A percentile compares a stretch with the other conserved stretches of the same genome.
Evolutionary conservation across 2,329 filamentous ascomycete genomes (phyloP).

Genomic region (Ceratocystiopsis brevicomis): DNA sequence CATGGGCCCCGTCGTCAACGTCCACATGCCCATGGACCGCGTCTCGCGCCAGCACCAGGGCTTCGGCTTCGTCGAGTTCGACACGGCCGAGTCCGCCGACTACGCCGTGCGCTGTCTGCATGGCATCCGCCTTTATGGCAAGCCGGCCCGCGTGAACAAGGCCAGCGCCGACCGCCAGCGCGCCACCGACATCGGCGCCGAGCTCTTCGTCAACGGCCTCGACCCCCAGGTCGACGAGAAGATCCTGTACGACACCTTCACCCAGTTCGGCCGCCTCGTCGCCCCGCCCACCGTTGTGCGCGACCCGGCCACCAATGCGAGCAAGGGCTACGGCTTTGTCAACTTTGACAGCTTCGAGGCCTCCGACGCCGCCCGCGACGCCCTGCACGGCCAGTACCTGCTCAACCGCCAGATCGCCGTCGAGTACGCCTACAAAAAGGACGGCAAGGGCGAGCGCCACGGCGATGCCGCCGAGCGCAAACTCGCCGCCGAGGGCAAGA

Average conservation of each 20-base stretch:
- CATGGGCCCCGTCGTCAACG: conserved; percentile 90
- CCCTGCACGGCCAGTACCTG: conserved; percentile 91
- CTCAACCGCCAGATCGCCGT: conserved; percentile 94
- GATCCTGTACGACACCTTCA: conserved; percentile 84
- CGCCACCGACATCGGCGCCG: conserved; percentile 79
- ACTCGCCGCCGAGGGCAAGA: conserved; percentile 80
- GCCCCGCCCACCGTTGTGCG: conserved; percentile 78
- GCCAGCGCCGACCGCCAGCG: conserved; percentile 82
- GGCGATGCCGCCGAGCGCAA: conserved; percentile 86
- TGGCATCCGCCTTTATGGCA: conserved; percentile 79
- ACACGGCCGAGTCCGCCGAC: conserved; percentile 84
- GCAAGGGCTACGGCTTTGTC: conserved; percentile 92
- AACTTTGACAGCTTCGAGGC: conserved; percentile 86
- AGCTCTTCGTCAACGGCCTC: conserved; percentile 91
- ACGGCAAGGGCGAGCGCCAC: conserved; percentile 90
- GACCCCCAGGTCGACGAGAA: conserved; percentile 92
- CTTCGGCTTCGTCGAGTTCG: conserved; percentile 98
- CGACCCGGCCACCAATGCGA: conserved; percentile 60
- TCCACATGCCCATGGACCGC: conserved; percentile 94
- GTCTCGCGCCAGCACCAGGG: conserved; percentile 94
- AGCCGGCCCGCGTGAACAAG: conserved; percentile 94
- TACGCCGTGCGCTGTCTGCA: conserved; percentile 97
- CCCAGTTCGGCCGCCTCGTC: conserved; percentile 72
- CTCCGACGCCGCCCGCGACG: conserved; percentile 74
- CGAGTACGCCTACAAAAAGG: conserved; percentile 98